These are phyloP conservation scores for Groenewaldozyma tartarivorans DNA, from an alignment of 805 yeast genomes.

Conservation along the genomic window DNA sequence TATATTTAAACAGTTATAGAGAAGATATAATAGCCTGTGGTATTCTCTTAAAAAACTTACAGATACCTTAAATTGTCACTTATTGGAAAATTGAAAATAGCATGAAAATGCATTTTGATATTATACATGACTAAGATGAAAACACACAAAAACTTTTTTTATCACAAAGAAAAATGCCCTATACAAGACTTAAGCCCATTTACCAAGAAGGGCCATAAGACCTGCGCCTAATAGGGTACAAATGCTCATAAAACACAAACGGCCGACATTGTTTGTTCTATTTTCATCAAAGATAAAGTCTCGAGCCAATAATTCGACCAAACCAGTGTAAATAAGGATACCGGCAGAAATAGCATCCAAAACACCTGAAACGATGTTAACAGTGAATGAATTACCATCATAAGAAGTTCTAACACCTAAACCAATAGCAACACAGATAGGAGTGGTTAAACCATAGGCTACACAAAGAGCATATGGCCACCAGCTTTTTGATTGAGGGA, in stretches of 20 bases:
- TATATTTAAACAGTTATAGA: too few relatives aligned
- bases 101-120: too few relatives aligned
- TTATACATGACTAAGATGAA: too few relatives aligned
- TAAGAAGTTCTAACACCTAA: constrained; percentile 56
- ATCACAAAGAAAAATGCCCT: too few relatives aligned
- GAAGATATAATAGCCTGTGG: too few relatives aligned
- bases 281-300: constrained; percentile 48
- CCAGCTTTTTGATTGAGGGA: constrained; percentile 39
- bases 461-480: constrained; percentile 44
- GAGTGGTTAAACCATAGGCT: constrained; percentile 53
- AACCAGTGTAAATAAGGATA: constrained; percentile 58
- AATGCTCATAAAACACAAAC: constrained; percentile 33
- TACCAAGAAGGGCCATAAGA: constrained; percentile 65
- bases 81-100: too few relatives aligned
- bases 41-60: too few relatives aligned
- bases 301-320: constrained; percentile 67
- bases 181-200: constrained; percentile 64
- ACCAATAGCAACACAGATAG: constrained; percentile 65
- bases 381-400: constrained; percentile 42
- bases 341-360: constrained; percentile 68
- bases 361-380: constrained; percentile 51
- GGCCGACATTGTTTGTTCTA: constrained; percentile 32
- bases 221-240: constrained; percentile 50
- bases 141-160: too few relatives aligned
- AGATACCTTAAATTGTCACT: too few relatives aligned